These are phyloP conservation scores for Stagonosporopsis tanaceti DNA, from an alignment of 2,329 filamentous ascomycete species.

Conservation along the genomic window DNA sequence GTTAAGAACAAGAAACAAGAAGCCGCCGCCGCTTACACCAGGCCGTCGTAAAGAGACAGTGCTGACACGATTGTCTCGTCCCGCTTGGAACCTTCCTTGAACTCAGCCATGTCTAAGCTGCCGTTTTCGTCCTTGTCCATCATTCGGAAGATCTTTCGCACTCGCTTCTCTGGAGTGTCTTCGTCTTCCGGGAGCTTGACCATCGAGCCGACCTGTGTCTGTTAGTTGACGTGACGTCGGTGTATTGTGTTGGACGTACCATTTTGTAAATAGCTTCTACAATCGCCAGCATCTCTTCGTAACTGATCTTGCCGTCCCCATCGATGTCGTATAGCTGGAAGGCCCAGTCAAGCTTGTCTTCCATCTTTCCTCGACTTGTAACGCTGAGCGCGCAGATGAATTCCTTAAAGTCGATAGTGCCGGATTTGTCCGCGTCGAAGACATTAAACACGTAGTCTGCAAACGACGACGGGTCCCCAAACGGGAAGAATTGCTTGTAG, in stretches of 20 bases:
- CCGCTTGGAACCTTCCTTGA: conserved; percentile 98
- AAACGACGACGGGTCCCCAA: conserved; percentile 95
- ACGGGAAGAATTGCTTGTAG: conserved; percentile 99
- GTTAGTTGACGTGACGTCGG: conserved; percentile 25
- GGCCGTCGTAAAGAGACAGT: conserved; percentile 91
- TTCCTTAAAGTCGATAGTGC: conserved; percentile 98
- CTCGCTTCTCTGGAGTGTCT: conserved; percentile 97
- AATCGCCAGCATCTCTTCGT: conserved; percentile 98
- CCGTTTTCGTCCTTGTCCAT: conserved; percentile 99
- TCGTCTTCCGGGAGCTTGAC: conserved; percentile 98
- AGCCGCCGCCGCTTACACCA: conserved; percentile 68
- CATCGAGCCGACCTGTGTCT: conserved; percentile 88
- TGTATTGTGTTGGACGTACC: conserved; percentile 61
- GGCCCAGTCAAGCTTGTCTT: conserved; percentile 99
- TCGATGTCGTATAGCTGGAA: conserved; percentile 99
- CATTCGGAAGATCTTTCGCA: conserved; percentile 98
- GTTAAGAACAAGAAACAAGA: conserved; percentile 43
- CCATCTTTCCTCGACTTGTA: conserved; percentile 97
- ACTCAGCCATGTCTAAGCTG: conserved; percentile 94
- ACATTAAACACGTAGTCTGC: conserved; percentile 99
- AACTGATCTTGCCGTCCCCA: conserved; percentile 97
- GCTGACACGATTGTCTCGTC: conserved; percentile 99
- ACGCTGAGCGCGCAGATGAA: conserved; percentile 98
- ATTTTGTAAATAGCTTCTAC: conserved; percentile 99
- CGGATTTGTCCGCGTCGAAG: conserved; percentile 96